Percentiles rank a stretch among this genome's conserved stretches.
Conservation (phyloP, 306 rosid species). For the Rosa persica region DNA sequence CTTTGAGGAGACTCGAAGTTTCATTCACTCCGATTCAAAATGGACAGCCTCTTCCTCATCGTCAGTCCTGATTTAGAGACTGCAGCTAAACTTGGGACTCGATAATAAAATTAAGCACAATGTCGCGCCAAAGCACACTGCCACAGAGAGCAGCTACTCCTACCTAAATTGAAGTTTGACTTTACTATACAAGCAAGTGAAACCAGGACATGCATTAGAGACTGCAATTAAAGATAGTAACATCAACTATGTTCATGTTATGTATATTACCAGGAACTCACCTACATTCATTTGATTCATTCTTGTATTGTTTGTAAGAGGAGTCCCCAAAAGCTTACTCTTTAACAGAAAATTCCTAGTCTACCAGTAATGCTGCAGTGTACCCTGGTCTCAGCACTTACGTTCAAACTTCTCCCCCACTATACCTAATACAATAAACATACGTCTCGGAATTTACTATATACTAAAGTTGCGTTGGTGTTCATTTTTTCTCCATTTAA, state of each 20-base stretch:
- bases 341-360: no score
- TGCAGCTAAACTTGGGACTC: neutral
- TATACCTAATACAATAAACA: no score
- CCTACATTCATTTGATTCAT: neutral
- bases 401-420: no score
- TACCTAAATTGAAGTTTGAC: neutral
- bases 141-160: neutral
- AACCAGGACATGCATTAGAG: neutral
- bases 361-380: neutral
- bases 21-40: neutral
- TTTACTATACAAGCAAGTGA: neutral
- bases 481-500: no score
- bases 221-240: neutral
- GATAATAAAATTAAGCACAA: no score
- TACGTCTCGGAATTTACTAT: no score
- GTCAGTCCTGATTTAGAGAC: no score
- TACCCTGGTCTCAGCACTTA: no score
- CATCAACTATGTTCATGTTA: neutral
- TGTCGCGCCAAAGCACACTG: no score
- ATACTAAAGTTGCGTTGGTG: no score
- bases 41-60: constrained; percentile 13
- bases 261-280: neutral
- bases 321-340: neutral
- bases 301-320: neutral
- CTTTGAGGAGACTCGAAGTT: neutral